phyloP scores from a whole-genome alignment of 1,284 basidiomycete genomes.

The Trichosporon ovoides region DNA sequence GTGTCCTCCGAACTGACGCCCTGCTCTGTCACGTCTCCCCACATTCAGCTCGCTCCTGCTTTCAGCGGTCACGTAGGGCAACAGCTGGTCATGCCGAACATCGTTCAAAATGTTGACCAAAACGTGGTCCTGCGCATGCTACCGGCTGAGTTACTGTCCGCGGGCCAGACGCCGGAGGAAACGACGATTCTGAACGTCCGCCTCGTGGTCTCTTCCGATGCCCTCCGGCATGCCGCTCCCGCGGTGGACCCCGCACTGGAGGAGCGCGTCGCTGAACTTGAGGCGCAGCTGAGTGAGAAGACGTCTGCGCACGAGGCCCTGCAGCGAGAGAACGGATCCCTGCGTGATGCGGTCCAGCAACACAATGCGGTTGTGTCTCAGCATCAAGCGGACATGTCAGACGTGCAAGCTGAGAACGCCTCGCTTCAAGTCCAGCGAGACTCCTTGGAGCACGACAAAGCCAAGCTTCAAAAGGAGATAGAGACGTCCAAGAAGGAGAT shows the following conservation, averaged over 20 bases:
- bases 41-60: background rate
- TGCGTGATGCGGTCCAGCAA: background rate
- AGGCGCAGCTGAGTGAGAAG: background rate
- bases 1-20: background rate
- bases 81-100: background rate
- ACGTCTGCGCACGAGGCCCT: background rate
- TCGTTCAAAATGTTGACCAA: background rate
- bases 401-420: constrained; percentile 1
- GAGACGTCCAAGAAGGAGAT: background rate
- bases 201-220: background rate
- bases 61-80: background rate
- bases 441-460: background rate
- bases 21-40: background rate
- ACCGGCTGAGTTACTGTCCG: background rate
- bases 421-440: background rate
- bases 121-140: background rate
- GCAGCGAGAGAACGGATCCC: background rate
- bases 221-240: background rate
- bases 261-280: background rate
- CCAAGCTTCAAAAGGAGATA: background rate
- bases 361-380: background rate
- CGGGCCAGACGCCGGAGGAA: background rate
- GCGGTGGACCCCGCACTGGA: background rate
- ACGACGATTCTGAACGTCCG: background rate
- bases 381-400: background rate